Evolutionary conservation across 1,139 yeast species (phyloP).

Genomic region (Waltiozyma sp.): DNA sequence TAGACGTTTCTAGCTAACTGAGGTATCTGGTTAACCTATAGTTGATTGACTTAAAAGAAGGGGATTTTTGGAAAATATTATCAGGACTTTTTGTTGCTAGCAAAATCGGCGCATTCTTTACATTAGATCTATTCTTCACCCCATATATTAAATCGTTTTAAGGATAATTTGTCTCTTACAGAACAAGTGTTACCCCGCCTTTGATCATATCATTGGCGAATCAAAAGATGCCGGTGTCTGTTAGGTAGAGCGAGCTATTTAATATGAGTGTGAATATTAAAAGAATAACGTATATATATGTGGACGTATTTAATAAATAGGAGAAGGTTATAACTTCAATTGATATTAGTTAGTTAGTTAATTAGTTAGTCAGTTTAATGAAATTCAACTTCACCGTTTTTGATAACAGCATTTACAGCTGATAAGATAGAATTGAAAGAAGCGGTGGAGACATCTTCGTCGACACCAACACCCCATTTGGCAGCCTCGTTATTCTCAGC

Average conservation of each 20-base stretch:
- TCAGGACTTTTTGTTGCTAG: too few species aligned
- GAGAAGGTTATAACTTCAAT: too few species aligned
- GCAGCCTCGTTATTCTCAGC: conserved; percentile 34
- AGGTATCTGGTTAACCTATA: too few species aligned
- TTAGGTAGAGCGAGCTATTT: too few species aligned
- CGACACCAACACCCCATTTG: conserved; percentile 92
- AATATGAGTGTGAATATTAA: background rate
- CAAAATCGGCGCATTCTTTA: too few species aligned
- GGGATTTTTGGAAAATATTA: too few species aligned
- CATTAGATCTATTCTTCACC: too few species aligned
- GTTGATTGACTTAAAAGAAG: too few species aligned
- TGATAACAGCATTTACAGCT: conserved; percentile 42
- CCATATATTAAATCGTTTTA: background rate
- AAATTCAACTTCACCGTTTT: conserved; percentile 17
- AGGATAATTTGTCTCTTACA: background rate
- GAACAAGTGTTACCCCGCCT: background rate
- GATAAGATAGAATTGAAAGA: conserved; percentile 73
- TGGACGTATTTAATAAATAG: background rate
- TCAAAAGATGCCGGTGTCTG: too few species aligned
- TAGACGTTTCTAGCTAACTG: background rate
- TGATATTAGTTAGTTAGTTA: background rate
- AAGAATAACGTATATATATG: background rate
- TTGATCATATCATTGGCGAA: background rate
- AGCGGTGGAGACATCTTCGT: conserved; percentile 88
- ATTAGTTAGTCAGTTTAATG: conserved; percentile 1